Percentiles rank a stretch among this genome's conserved stretches.
Evolutionary conservation across 2,329 filamentous ascomycete species (phyloP).

Genomic region (Alternaria sp.): DNA sequence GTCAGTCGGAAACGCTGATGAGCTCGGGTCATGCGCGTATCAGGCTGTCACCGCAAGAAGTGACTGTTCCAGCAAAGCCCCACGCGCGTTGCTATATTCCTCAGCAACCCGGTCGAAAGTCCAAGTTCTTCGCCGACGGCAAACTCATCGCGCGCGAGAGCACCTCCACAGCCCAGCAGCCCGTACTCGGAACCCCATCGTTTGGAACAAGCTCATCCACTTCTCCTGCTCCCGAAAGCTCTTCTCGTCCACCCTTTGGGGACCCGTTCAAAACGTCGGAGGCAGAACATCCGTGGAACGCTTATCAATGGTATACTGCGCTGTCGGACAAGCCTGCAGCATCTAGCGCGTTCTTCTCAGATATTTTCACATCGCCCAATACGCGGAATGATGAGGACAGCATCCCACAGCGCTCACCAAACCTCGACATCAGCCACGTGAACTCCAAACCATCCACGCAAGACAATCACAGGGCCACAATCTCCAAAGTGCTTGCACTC

Average conservation of each 20-base stretch:
- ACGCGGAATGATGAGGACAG: neutral
- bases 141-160: neutral
- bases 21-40: neutral
- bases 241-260: neutral
- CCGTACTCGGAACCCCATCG: neutral
- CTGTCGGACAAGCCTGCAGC: neutral
- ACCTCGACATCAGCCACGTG: neutral
- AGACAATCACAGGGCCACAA: neutral
- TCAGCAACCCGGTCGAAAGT: neutral
- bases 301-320: neutral
- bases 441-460: neutral
- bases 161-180: neutral
- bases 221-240: neutral
- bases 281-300: neutral
- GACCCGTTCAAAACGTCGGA: neutral
- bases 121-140: neutral
- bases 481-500: neutral
- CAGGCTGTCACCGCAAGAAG: neutral
- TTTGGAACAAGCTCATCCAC: neutral
- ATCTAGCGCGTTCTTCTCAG: neutral
- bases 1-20: neutral
- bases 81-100: neutral
- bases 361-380: neutral
- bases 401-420: neutral
- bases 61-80: neutral